Evolutionary conservation across 192 early-diverging fungal species (phyloP).

Genomic region (Entophlyctis luteolus): DNA sequence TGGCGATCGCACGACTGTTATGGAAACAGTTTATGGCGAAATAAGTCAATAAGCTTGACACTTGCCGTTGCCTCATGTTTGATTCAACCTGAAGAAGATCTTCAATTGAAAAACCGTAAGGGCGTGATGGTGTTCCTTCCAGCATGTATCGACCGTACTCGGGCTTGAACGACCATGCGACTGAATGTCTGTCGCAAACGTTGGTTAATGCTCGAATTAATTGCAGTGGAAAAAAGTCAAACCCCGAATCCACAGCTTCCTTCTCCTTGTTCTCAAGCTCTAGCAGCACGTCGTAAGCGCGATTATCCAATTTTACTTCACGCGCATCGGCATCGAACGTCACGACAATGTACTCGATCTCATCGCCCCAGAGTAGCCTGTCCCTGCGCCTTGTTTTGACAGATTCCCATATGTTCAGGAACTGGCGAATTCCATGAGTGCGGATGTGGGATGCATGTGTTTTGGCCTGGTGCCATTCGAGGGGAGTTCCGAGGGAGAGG

Average conservation of each 20-base stretch:
- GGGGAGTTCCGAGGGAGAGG: conserved; percentile 89
- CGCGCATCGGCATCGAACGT: conserved; percentile 72
- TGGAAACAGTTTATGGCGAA: no score
- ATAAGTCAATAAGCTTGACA: no score
- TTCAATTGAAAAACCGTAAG: conserved; percentile 78
- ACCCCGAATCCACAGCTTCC: no score
- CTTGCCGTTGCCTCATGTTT: conserved; percentile 69
- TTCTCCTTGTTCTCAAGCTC: conserved; percentile 70
- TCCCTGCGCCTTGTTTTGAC: conserved; percentile 78
- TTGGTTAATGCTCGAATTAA: no score
- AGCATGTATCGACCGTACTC: conserved; percentile 98
- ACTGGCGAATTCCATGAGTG: conserved; percentile 88
- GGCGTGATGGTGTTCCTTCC: conserved; percentile 88
- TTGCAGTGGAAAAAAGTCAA: no score
- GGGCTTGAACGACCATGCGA: conserved; percentile 76
- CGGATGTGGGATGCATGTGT: conserved; percentile 81
- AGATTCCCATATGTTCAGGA: conserved; percentile 78
- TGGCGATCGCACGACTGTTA: conserved; percentile 68
- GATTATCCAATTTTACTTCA: conserved; percentile 52
- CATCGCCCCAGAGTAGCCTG: conserved; percentile 91
- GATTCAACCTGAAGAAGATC: conserved; percentile 80
- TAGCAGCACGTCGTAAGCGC: conserved; percentile 75
- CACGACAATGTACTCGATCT: conserved; percentile 95
- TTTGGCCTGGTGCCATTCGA: conserved; percentile 90
- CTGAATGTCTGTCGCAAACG: background rate